Conservation (phyloP, 2,329 filamentous ascomycete species). For the Penicillium sp. region DNA sequence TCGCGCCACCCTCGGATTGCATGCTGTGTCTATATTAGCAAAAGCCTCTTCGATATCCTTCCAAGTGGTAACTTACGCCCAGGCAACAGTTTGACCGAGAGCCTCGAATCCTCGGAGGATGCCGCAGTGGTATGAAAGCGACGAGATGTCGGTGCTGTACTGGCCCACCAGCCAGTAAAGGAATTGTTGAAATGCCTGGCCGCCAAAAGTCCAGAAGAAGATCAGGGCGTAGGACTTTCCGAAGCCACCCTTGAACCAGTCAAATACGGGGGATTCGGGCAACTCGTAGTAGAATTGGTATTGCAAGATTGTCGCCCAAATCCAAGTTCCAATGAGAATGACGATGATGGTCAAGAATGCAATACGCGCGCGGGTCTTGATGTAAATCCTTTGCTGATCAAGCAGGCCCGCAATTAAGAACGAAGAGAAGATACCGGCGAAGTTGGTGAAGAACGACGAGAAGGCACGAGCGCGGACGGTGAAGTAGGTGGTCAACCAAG, state of each 20-base stretch:
- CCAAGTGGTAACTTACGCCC: constrained; percentile 11
- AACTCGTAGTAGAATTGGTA: constrained; percentile 21
- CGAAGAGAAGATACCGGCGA: constrained; percentile 21
- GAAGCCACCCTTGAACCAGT: constrained; percentile 23
- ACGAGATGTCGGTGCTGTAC: constrained; percentile 23
- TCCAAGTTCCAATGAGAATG: constrained; percentile 21
- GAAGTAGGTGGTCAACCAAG: constrained; percentile 24
- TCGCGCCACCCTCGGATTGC: constrained; percentile 21
- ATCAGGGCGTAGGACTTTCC: constrained; percentile 21
- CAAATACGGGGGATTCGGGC: constrained; percentile 18
- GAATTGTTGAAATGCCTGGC: constrained; percentile 24
- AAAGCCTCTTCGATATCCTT: neutral
- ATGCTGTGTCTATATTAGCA: constrained; percentile 8
- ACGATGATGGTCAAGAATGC: constrained; percentile 17
- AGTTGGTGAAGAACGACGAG: constrained; percentile 26
- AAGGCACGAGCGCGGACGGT: constrained; percentile 23
- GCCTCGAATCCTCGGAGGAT: constrained; percentile 24
- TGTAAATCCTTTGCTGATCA: constrained; percentile 21
- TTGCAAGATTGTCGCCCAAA: constrained; percentile 22
- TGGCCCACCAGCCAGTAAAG: constrained; percentile 26
- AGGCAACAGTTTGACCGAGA: constrained; percentile 23
- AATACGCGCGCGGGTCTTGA: constrained; percentile 22
- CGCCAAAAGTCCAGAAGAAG: constrained; percentile 24
- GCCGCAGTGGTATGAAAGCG: constrained; percentile 23
- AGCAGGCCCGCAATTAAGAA: constrained; percentile 21